A percentile compares a stretch with the other conserved stretches of the same genome.
Evolutionary conservation across 2,329 filamentous ascomycete species (phyloP).

Genomic region (Metarhizium sp.): DNA sequence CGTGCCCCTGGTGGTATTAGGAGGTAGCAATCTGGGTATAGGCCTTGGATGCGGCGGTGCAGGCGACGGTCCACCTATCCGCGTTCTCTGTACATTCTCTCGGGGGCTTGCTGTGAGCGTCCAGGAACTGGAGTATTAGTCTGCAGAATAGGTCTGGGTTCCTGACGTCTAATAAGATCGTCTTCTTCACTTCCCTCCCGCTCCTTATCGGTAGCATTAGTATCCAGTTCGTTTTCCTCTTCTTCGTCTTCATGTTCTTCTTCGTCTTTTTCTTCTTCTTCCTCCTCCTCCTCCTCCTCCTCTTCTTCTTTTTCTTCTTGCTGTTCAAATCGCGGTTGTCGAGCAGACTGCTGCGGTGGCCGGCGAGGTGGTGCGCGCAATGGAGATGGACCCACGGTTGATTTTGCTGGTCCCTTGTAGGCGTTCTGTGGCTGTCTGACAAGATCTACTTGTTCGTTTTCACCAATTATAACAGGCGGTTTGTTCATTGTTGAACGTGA

Average conservation of each 20-base stretch:
- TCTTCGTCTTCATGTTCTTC: neutral
- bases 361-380: slow-evolving; percentile 3
- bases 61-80: neutral
- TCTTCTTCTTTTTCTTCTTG: neutral
- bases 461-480: neutral
- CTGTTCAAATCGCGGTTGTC: neutral
- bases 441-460: slow-evolving; percentile 3
- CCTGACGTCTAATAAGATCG: neutral
- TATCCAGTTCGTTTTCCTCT: slow-evolving; percentile 1
- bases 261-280: slow-evolving; percentile 1
- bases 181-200: slow-evolving; percentile 3
- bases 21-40: neutral
- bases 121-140: slow-evolving; percentile 14
- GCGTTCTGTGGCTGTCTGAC: neutral
- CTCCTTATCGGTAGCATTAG: slow-evolving; percentile 4
- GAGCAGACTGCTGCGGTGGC: neutral
- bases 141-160: neutral
- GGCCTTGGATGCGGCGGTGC: neutral
- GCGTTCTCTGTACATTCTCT: neutral
- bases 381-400: slow-evolving; percentile 1
- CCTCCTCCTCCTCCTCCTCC: neutral
- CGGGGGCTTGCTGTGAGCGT: neutral
- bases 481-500: neutral
- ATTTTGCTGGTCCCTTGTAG: neutral
- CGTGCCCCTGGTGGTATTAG: neutral